Conservation (phyloP, 176 grass and related monocot genomes). For the Triticum dicoccoides region DNA sequence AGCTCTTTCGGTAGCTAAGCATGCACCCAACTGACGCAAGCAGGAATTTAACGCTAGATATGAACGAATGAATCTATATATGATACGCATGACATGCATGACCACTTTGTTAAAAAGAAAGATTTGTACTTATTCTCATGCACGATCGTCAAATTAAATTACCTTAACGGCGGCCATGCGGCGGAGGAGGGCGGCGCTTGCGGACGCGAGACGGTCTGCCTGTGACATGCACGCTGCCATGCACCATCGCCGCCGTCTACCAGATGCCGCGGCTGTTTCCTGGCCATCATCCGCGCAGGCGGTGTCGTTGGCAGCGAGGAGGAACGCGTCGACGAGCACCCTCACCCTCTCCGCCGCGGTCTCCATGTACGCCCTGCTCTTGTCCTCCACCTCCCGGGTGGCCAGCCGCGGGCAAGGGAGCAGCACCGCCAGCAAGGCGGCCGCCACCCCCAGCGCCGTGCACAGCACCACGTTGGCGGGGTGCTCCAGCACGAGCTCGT, state of each 20-base stretch:
- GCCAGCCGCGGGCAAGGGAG: slow-evolving; percentile 69
- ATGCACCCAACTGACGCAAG: neutral
- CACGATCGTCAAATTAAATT: neutral
- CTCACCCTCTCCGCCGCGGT: slow-evolving; percentile 54
- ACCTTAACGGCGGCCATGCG: slow-evolving; percentile 51
- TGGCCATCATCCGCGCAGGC: neutral
- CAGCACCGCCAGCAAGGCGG: slow-evolving; percentile 52
- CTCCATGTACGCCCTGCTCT: slow-evolving; percentile 47
- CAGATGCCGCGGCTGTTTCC: neutral
- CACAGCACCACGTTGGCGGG: slow-evolving; percentile 66
- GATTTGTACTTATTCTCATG: neutral
- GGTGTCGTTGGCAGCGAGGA: neutral
- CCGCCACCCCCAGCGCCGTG: slow-evolving; percentile 55
- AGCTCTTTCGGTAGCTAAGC: slow-evolving; percentile 5
- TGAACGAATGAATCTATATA: neutral
- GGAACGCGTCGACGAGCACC: slow-evolving; percentile 50
- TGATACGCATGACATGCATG: neutral
- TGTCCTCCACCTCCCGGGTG: slow-evolving; percentile 36
- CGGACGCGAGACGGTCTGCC: slow-evolving; percentile 37
- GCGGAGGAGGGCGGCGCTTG: slow-evolving; percentile 45
- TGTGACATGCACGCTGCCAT: slow-evolving; percentile 50
- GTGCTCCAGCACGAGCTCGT: slow-evolving; percentile 33
- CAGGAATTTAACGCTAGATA: neutral
- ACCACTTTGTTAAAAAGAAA: neutral
- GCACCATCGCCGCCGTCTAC: slow-evolving; percentile 23